Conservation (phyloP, 2,329 filamentous ascomycete species). For the Neofusicoccum kwambonambiense region DNA sequence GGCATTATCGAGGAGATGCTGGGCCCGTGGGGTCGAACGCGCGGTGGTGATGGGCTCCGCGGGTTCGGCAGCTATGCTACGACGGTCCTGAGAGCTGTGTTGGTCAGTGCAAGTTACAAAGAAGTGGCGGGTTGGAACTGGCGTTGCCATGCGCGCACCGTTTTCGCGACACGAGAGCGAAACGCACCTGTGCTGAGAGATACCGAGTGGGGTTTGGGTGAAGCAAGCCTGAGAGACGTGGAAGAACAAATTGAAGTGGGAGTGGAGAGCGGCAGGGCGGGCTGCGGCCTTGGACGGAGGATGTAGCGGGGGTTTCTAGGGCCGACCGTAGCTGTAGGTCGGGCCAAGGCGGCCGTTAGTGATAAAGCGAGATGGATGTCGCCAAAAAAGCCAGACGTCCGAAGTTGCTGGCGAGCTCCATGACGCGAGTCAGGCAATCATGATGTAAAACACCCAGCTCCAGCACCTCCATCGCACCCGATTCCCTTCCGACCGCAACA, state of each 20-base stretch:
- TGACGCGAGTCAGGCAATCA: slow-evolving; percentile 3
- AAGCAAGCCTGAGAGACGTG: too few relatives aligned
- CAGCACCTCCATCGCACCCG: background rate
- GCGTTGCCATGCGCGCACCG: too few relatives aligned
- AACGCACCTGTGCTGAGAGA: background rate
- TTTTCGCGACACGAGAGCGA: too few relatives aligned
- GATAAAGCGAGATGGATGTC: background rate
- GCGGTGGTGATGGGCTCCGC: background rate
- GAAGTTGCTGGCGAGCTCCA: background rate
- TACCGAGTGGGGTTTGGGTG: too few relatives aligned
- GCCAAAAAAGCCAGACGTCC: background rate
- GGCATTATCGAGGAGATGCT: slow-evolving; percentile 4
- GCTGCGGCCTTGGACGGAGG: background rate
- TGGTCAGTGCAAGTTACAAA: background rate
- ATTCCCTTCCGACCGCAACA: background rate
- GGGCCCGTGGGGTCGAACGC: too few relatives aligned
- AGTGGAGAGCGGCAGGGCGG: background rate
- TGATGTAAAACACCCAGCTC: slow-evolving; percentile 14
- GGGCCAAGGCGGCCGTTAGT: background rate
- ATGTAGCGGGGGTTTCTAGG: slow-evolving; percentile 12
- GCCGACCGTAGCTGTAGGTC: slow-evolving; percentile 3
- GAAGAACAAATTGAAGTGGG: background rate
- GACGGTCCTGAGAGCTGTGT: background rate
- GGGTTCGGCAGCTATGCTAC: too few relatives aligned
- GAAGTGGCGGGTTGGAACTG: background rate